Evolutionary conservation across 169 alveolate species (phyloP).

Genomic region (Pseudocohnilembus persalinus): DNA sequence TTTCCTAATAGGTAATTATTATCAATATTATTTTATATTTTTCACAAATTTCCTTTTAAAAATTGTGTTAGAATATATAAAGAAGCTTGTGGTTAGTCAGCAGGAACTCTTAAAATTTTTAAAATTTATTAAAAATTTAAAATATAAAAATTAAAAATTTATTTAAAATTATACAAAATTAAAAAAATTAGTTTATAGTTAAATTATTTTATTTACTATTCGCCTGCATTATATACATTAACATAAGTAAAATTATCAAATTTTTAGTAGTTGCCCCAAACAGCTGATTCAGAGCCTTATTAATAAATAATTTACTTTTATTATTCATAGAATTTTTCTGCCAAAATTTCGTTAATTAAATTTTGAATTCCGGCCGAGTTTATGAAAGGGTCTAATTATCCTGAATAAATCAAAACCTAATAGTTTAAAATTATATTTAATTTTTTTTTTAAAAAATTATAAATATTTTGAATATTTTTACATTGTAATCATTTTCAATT

Average conservation of each 20-base stretch:
- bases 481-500: background rate
- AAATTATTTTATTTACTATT: background rate
- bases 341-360: constrained; percentile 22
- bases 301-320: background rate
- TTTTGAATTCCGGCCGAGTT: constrained; percentile 23
- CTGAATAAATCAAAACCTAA: constrained; percentile 17
- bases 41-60: background rate
- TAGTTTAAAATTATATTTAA: too few species aligned
- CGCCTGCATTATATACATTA: constrained; percentile 27
- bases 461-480: too few species aligned
- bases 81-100: background rate
- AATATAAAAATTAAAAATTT: too few species aligned
- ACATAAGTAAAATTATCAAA: constrained; percentile 23
- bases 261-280: constrained; percentile 8
- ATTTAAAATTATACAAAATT: too few species aligned
- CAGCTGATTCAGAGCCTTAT: background rate
- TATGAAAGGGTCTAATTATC: constrained; percentile 24
- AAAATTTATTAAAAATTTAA: too few species aligned
- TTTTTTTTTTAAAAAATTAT: too few species aligned
- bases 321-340: background rate
- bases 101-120: background rate
- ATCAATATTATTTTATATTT: too few species aligned
- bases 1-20: too few species aligned
- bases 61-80: too few species aligned
- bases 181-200: too few species aligned